Evolutionary conservation across 2,329 filamentous ascomycete genomes (phyloP), one percentile per base, ranked within the genome.

Genomic region (Fusarium coffeatum): DNA sequence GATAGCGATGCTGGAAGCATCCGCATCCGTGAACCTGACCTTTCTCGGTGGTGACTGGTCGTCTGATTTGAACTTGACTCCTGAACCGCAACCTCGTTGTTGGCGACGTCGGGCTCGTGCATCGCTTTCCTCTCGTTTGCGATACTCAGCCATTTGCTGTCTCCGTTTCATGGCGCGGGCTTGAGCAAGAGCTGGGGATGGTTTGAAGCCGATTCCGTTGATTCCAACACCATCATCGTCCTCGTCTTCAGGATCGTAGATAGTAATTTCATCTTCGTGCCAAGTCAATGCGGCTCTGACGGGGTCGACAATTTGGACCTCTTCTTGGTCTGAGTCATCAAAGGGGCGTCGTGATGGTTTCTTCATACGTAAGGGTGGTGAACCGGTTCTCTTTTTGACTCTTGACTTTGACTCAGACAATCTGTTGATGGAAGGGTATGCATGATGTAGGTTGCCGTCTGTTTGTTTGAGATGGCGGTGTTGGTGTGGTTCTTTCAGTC

Each of bases 221-320:
- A 91, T 88, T 23, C 89, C 89, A 6, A 86, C 87, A 53, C 89
- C 89, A 73, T 91, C 89, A 72, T 91, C 89, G 67, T 91, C 89
- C 66, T 86, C 84, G 74, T 91, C 89, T 42, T 88, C 82, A 1
- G 88, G 87, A 70, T 90, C 86, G 76, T 90, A 89, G 28, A 90
- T 83, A 3, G 89, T 91, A 64, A 91, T 91, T 74, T 91, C 89
- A 70, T 90, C 86, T 68, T 90, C 88, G 72, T 88, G 88, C 89
- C 89, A 91, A 3, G 89, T 91, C 55, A 90, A 80, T 5, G 87
- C 84, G 9, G 88, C 87, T 37, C 88, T 83, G 12, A 89, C 75
- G 0, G 87, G 86, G 57, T 89, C 87, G 55, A 83, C 78, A 28
- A 87, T 77, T 43, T 78, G 71, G 15, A 76, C 72, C 15, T 80